Conservation (phyloP, 495 filamentous ascomycete genomes). For the Endocarpon pusillum region DNA sequence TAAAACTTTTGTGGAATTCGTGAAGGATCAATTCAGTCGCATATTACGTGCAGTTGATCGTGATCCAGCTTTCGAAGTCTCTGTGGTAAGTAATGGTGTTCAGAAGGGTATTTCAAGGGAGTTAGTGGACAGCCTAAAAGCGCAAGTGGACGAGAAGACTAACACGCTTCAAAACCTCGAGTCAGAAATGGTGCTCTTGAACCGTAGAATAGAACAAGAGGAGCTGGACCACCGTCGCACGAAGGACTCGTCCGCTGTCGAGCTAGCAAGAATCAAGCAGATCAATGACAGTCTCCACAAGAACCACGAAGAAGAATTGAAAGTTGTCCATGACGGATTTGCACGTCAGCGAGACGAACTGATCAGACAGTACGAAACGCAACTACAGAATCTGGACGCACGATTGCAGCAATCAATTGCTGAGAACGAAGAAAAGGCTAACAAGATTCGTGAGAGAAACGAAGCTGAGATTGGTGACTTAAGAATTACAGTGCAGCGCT, state of each 20-base stretch:
- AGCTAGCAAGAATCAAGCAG: slow-evolving; percentile 47
- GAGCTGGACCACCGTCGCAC: slow-evolving; percentile 56
- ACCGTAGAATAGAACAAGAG: slow-evolving; percentile 58
- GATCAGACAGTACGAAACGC: slow-evolving; percentile 29
- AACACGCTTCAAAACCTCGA: slow-evolving; percentile 51
- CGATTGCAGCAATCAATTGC: slow-evolving; percentile 31
- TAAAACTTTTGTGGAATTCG: slow-evolving; percentile 73
- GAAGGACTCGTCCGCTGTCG: slow-evolving; percentile 47
- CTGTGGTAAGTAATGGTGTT: slow-evolving; percentile 57
- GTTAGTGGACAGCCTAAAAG: slow-evolving; percentile 64
- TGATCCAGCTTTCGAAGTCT: slow-evolving; percentile 72
- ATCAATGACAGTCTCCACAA: slow-evolving; percentile 56
- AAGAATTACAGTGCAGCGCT: slow-evolving; percentile 35
- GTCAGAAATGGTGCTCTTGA: slow-evolving; percentile 43
- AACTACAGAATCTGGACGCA: slow-evolving; percentile 28
- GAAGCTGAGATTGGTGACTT: slow-evolving; percentile 48
- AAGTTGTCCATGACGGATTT: slow-evolving; percentile 5
- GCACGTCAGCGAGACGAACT: slow-evolving; percentile 25
- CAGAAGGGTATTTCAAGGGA: slow-evolving; percentile 72
- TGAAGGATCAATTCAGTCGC: slow-evolving; percentile 88
- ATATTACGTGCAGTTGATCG: slow-evolving; percentile 76
- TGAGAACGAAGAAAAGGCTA: slow-evolving; percentile 30
- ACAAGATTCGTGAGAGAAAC: slow-evolving; percentile 29
- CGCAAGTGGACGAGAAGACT: slow-evolving; percentile 56
- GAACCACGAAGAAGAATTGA: slow-evolving; percentile 42